Base-by-base conservation (phyloP, 768 basidiomycete genomes). In the Lyophyllum atratum region DNA sequence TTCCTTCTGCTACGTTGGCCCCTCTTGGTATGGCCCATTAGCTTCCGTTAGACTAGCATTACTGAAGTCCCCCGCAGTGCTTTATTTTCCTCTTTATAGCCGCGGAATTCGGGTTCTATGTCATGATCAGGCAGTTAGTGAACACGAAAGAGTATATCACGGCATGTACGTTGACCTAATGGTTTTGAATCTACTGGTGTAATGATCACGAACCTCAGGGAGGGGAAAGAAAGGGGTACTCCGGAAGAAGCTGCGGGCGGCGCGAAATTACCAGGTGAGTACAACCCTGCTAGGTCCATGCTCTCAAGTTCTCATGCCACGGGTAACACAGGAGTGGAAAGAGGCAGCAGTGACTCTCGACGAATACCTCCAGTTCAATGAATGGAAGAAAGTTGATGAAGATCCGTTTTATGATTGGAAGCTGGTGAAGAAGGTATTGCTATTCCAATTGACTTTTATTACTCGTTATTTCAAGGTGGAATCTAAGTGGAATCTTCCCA, bases 111-210 rank as follows among this genome's bases (percentile, higher is more conserved):
- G 80, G 90, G 14, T 70, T 90, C 25, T 99, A 99, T 65, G 83
- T 98, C 37, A 61, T 92, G 33, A 92, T 94, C 46, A 80, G 96
- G 15, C 96, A 99, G 69, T 66, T 96, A 17, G 97, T 99, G 42
- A 98, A 98, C 67, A 82, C 92, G 4, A 93, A 97, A 68, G 96
- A 99, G 73, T 98, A 87, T 85, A 69, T 96, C 43, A 85, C 89
- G 24, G 93, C 93, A 46, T 98, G 95, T 95, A 68, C 49, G 76
- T 60, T 19, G 19, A 34, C 37, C 31, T 37, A 24, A 47, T 48
- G 21, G 57, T 31, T 22, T 56, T 12, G 12, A 21, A 3, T 31
- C 12, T 10, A 31, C n/a, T 3, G 22, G 11, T 19, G 7, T 47
- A n/a, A 50, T 37, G 29, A 49, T 4, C 21, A 34, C 21, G 17